These are phyloP conservation scores for Physcia stellaris DNA, from an alignment of 495 filamentous ascomycete genomes.

Conservation along the genomic window DNA sequence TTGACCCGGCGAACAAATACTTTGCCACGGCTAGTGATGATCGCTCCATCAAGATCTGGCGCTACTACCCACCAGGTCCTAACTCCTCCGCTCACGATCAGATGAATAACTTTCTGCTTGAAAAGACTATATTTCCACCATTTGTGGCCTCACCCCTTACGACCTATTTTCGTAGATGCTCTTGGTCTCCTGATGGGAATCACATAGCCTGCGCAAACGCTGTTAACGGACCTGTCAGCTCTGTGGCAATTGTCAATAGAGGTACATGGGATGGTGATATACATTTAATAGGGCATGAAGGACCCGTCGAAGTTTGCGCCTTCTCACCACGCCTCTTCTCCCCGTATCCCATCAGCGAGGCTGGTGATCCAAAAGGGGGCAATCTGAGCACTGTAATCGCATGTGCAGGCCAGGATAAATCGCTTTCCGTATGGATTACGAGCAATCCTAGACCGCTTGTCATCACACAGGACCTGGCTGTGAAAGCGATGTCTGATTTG, in stretches of 20 bases:
- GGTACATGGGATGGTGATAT: conserved; percentile 92
- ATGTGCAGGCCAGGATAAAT: conserved; percentile 92
- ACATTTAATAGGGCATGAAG: conserved; percentile 94
- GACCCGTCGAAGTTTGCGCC: conserved; percentile 89
- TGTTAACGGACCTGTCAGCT: conserved; percentile 92
- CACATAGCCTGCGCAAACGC: conserved; percentile 96
- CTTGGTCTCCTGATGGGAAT: conserved; percentile 93
- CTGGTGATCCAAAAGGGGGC: conserved; percentile 21
- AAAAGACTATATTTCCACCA: conserved; percentile 69
- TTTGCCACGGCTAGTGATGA: conserved; percentile 98
- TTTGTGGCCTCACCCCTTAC: conserved; percentile 84
- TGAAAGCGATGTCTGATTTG: conserved; percentile 85
- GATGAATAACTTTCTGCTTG: conserved; percentile 85
- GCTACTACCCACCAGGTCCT: conserved; percentile 80
- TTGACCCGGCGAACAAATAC: conserved; percentile 97
- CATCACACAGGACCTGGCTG: conserved; percentile 72
- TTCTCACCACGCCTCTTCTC: conserved; percentile 89
- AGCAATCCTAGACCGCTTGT: conserved; percentile 81
- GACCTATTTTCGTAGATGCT: conserved; percentile 91
- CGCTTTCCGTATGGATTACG: conserved; percentile 92
- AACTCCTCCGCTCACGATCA: conserved; percentile 91
- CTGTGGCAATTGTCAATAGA: conserved; percentile 88
- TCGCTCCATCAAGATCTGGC: conserved; percentile 89
- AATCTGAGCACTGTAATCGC: conserved; percentile 84
- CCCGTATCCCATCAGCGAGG: conserved; percentile 37